Evolutionary conservation across 2,329 filamentous ascomycete genomes (phyloP), one percentile per base, ranked within the genome.

Genomic region (Colletotrichum sp.): DNA sequence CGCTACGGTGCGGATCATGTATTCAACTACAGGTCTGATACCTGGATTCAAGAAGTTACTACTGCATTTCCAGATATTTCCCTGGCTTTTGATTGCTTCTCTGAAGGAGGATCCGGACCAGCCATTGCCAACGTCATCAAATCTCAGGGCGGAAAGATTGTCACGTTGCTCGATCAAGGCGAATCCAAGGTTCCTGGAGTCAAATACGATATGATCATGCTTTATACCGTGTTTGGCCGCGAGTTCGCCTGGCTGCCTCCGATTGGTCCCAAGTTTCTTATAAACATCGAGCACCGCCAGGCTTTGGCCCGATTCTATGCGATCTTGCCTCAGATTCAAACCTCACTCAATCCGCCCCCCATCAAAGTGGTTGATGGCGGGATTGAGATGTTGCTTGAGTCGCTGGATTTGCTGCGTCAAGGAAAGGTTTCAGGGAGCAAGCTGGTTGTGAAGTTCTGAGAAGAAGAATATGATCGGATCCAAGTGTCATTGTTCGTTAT

Each of bases 1-100:
- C 80, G 79, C 1, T 83, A 86, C 9, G 89, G 89, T 18, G 89
- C 88, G 7, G 85, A 86, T 36, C 78, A 81, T 9, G 84, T 82
- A 26, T 87, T 89, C 74, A 87, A 91, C 81, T 89, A 90, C 81
- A 80, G 78, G 43, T 75, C 48, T 5, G 28, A 36, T 7, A 69
- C 9, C 7, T 58, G 32, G 52, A 34, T 55, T 10, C n/a, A 73
- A n/a, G 55, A 68, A 9, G 36, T 71, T 7, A 18, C 13, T 7
- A 26, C 48, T 16, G 48, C 75, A 5, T 78, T 78, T 14, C 81
- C 82, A 10, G 64, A 78, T 13, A 82, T 84, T 32, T 71, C 58
- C 4, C 69, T 77, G 26, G 82, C 81, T 1, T 76, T 83, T 4
- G 82, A 83, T 74, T 83, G 82, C 69, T 80, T 80, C 72, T 82